These are phyloP conservation scores for Vachellia pachyceras DNA, from an alignment of 306 rosid genomes.

Conservation along the genomic window DNA sequence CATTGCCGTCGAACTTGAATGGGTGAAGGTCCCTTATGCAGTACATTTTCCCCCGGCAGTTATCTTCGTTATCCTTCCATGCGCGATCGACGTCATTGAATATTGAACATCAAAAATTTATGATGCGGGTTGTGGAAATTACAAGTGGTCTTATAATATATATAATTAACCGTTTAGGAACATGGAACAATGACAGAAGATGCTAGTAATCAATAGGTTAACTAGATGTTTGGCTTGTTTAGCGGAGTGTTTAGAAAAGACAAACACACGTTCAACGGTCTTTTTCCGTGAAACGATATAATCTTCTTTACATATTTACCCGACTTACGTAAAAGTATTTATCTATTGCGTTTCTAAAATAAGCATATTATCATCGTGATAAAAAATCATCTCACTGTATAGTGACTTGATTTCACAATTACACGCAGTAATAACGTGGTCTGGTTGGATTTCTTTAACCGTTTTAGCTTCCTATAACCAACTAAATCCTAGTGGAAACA, in stretches of 20 bases:
- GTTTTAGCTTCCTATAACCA: neutral
- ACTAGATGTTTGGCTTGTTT: too few species aligned
- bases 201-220: neutral
- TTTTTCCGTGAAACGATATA: too few species aligned
- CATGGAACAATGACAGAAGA: neutral
- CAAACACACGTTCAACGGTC: too few species aligned
- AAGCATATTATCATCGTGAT: neutral
- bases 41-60: slow-evolving; percentile 5
- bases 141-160: neutral
- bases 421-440: neutral
- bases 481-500: neutral
- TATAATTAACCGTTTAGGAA: neutral
- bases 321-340: too few species aligned
- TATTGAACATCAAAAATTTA: neutral
- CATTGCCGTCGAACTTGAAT: neutral
- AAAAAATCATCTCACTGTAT: neutral
- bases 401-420: neutral
- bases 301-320: too few species aligned
- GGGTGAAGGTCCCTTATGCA: neutral
- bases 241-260: too few species aligned
- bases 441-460: neutral
- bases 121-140: neutral
- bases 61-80: neutral
- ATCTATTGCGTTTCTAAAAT: too few species aligned
- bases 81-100: neutral